Evolutionary conservation across 192 early-diverging fungal genomes (phyloP), one percentile per base, ranked within the genome.

Genomic region (Coemansia sp.): DNA sequence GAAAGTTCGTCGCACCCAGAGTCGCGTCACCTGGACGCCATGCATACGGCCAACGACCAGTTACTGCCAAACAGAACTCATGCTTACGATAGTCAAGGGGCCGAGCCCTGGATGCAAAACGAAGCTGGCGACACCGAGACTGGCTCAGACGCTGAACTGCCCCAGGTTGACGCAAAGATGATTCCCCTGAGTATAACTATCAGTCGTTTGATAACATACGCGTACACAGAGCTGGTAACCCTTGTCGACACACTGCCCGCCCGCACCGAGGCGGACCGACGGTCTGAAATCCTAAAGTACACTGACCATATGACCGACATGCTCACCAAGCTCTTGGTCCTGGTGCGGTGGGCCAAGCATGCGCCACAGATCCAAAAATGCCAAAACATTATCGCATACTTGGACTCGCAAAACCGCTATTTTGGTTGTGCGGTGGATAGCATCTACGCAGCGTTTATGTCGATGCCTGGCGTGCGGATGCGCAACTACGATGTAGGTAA

Each of bases 401-500:
- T 89, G 51, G 82, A 88, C 26, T 62, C 75, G 55, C 85, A 88
- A 57, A 88, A 90, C 72, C 68, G 75, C 40, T 83, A 70, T 48
- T 88, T 88, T 60, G 69, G 72, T 7, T 73, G 65, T 28, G 83
- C 87, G 2, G 87, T 88, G 20, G 85, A 88, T 21, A 78, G 68
- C 22, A 75, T 87, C n/a, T 84, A 84, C 52, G 78, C 73, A 17
- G 77, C 82, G 6, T 84, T 72, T 31, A 52, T 77, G 60, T 51
- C 75, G 26, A 78, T 87, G 78, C 78, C 73, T 40, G 66, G 76
- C 40, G 86, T 85, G 50, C 68, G 92, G 36, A 86, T 90, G 62
- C 84, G 90, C 23, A 89, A 87, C 78, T 93, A 86, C 59, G 94
- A 96, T 69, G 83, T 96, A 21, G 62, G 76, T 26, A 94, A 89